Evolutionary conservation across 345 rosid species (phyloP), one percentile per base, ranked within the genome.

Genomic region (Lepidium didymum): DNA sequence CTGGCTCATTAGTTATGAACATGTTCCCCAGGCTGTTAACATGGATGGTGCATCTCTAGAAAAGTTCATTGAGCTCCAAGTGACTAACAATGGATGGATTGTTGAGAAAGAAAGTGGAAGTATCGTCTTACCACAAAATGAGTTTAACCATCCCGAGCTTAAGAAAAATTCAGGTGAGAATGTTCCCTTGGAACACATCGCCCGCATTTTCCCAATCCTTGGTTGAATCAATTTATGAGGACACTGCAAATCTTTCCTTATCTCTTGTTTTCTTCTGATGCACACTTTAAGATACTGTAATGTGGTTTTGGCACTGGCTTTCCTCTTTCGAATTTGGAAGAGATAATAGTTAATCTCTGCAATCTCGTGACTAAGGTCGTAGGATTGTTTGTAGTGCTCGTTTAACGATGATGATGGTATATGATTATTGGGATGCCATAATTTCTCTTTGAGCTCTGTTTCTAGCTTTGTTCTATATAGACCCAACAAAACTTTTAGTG

Each of bases 171-270:
- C 81, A 4, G 82, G 82, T 10, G 96, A 86, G 62, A 81, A 68
- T 46, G 79, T 93, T 42, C 93, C 97, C 0, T 81, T 89, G 56
- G 97, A 91, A 69, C 96, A 87, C 74, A 78, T 94, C 7, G 83
- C 95, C 43, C 91, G 97, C 36, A 88, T 94, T 78, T 86, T 87
- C 76, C 97, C 96, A 50, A 89, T 94, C 72, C 92, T 94, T n/a
- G 85, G 93, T 56, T 91, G 79, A 93, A 42, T 53, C 23, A 38
- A 6, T 19, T 3, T 52, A 19, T 38, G 19, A 56, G 10, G n/a
- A 64, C 38, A 10, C n/a, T 11, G 27, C 29, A 31, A 40, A 19
- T 5, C 8, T 47, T 47, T 31, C 13, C 35, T 46, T 27, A 41
- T 47, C 55, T 33, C 54, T 21, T 4, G 29, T 8, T 38, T 49